A percentile compares a stretch with the other conserved stretches of the same genome.
Evolutionary conservation across 106 monocot genomes (phyloP).

Genomic region (Dioscorea zingiberensis): DNA sequence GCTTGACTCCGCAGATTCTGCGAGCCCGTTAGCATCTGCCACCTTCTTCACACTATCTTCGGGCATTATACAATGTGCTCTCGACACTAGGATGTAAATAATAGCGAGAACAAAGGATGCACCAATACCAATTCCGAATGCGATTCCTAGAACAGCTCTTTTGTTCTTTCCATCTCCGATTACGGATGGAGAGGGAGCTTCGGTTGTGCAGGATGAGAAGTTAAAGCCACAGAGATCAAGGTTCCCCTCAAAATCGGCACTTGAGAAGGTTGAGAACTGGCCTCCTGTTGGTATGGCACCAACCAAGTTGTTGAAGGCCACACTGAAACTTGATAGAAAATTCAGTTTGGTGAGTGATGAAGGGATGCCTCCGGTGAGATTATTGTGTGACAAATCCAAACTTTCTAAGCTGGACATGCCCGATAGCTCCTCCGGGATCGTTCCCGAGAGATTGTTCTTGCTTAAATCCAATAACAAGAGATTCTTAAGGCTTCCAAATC

Average conservation of each 20-base stretch:
- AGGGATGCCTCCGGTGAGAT: slow-evolving; percentile 16
- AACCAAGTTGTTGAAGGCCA: slow-evolving; percentile 9
- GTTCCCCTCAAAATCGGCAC: slow-evolving; percentile 8
- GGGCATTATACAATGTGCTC: neutral
- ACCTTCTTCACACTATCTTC: slow-evolving; percentile 4
- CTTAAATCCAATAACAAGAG: slow-evolving; percentile 2
- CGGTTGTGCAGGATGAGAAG: neutral
- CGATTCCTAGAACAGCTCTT: slow-evolving; percentile 5
- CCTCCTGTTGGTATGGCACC: slow-evolving; percentile 13
- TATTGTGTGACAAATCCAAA: slow-evolving; percentile 10
- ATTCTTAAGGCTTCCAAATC: slow-evolving; percentile 7
- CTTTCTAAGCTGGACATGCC: slow-evolving; percentile 9
- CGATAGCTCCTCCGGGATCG: slow-evolving; percentile 2
- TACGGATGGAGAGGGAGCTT: neutral
- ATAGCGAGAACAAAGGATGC: slow-evolving; percentile 8
- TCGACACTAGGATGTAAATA: slow-evolving; percentile 2
- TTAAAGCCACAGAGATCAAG: slow-evolving; percentile 8
- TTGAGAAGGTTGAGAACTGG: slow-evolving; percentile 12
- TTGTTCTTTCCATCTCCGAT: neutral
- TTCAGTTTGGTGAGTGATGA: slow-evolving; percentile 12
- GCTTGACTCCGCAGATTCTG: neutral
- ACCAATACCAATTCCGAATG: slow-evolving; percentile 8
- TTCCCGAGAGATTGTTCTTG: slow-evolving; percentile 14
- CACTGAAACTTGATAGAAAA: slow-evolving; percentile 8
- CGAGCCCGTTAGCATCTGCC: neutral